Evolutionary conservation across 2,329 filamentous ascomycete species (phyloP).

Genomic region (Metarhizium guizhouense): DNA sequence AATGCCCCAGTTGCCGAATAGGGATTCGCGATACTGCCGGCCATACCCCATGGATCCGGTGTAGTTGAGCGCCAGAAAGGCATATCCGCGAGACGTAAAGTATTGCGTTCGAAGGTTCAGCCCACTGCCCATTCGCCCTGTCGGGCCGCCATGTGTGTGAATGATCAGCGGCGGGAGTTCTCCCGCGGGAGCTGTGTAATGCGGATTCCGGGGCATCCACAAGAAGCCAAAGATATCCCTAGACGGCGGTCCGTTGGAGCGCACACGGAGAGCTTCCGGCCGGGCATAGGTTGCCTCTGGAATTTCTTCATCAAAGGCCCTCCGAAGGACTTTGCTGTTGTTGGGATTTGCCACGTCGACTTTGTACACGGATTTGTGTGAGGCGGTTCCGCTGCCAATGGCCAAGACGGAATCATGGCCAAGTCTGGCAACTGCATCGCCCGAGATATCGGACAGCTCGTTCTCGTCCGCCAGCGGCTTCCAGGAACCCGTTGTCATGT

Average conservation of each 20-base stretch:
- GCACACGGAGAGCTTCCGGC: conserved; percentile 25
- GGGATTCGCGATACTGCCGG: conserved; percentile 36
- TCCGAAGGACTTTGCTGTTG: conserved; percentile 20
- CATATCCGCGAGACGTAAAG: conserved; percentile 45
- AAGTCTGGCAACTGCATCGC: conserved; percentile 25
- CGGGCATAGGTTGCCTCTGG: conserved; percentile 23
- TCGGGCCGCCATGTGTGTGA: conserved; percentile 43
- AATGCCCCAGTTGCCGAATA: conserved; percentile 41
- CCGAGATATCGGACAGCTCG: conserved; percentile 21
- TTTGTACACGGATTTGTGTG: conserved; percentile 25
- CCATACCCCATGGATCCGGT: conserved; percentile 43
- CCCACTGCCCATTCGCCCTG: conserved; percentile 30
- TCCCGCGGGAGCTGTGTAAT: conserved; percentile 26
- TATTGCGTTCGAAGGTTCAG: conserved; percentile 39
- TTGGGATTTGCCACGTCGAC: conserved; percentile 19
- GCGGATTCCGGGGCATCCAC: conserved; percentile 38
- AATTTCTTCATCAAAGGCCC: conserved; percentile 23
- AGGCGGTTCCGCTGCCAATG: conserved; percentile 24
- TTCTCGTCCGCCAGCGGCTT: conserved; percentile 20
- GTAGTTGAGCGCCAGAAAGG: conserved; percentile 41
- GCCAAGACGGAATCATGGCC: conserved; percentile 27
- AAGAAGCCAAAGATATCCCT: conserved; percentile 35
- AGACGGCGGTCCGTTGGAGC: conserved; percentile 16
- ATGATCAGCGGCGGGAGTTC: conserved; percentile 40
- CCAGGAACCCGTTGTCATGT: conserved; percentile 24